Evolutionary conservation across 2,329 filamentous ascomycete genomes (phyloP), one percentile per base, ranked within the genome.

Genomic region (Sporothrix mexicana): DNA sequence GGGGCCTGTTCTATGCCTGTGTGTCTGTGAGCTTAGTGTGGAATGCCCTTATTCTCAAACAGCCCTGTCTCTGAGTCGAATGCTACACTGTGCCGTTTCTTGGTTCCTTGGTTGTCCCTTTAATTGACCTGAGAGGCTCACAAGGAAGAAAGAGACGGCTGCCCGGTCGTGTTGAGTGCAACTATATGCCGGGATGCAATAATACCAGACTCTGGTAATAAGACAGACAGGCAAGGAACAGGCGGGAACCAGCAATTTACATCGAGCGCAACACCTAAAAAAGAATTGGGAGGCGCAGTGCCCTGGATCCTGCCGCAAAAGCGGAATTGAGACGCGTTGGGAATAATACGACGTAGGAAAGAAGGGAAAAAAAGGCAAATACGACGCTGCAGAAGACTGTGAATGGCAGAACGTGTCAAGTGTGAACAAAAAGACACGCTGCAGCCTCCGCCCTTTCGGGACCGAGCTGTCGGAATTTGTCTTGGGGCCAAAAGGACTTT

Each of bases 391-490:
- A 66, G 41, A n/a, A 36, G 8, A 25, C 23, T 3, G 30, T 36
- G 30, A 41, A 41, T 61, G 30, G 30, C n/a, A 30, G 23, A 17
- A 30, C 8, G 9, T 15, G 23, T 43, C n/a, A 45, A 57, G 41
- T 41, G 9, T 12, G 36, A n/a, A 70, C 25, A 30, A 49, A 13
- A 70, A 55, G 5, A 41, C 9, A 25, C 41, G 43, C 57, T 45
- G 45, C 53, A 41, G n/a, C 41, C 55, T 59, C 30, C 47, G 20
- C 51, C 51, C 53, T 23, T 47, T 74, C 69, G 71, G 69, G 59
- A 69, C 71, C 71, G 62, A 72, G 51, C 68, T 70, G 72, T 71
- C 72, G 72, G 72, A 36, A 55, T 68, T 62, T 55, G 1, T 43
- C 59, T 49, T 59, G 43, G 30, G 30, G 30, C 30, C 30, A 36